phyloP scores from a whole-genome alignment of 352 stramenopile species.

The Globisporangium yorkense region DNA sequence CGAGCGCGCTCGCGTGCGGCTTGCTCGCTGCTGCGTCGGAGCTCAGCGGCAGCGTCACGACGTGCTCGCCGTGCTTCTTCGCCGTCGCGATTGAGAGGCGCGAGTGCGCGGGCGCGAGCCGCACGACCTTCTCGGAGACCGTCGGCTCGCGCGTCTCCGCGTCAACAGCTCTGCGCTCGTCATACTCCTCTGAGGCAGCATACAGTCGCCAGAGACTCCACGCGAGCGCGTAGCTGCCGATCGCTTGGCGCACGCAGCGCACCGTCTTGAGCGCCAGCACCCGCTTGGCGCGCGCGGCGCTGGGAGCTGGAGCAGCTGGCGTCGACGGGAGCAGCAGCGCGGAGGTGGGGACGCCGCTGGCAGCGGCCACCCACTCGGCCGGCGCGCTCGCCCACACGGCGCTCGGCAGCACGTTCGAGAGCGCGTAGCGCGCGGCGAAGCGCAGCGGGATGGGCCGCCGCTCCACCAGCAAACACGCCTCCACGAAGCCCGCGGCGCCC shows the following conservation, averaged over 20 bases:
- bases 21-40: not conserved
- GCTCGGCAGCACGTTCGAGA: constrained; percentile 56
- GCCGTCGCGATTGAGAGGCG: constrained; percentile 34
- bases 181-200: not conserved
- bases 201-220: constrained; percentile 42
- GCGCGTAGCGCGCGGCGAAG: constrained; percentile 52
- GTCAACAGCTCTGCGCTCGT: not conserved
- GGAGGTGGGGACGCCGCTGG: constrained; percentile 22
- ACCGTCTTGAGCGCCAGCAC: constrained; percentile 41
- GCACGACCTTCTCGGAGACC: constrained; percentile 35
- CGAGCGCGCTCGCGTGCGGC: constrained; percentile 4
- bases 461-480: constrained; percentile 53
- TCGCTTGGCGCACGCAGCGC: constrained; percentile 35
- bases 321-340: constrained; percentile 19
- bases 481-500: constrained; percentile 49
- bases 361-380: constrained; percentile 35
- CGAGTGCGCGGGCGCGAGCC: constrained; percentile 36
- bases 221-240: constrained; percentile 58
- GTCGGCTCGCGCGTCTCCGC: not conserved
- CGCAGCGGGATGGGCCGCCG: constrained; percentile 59
- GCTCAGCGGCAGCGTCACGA: constrained; percentile 17
- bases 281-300: constrained; percentile 20
- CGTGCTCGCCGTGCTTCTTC: constrained; percentile 39
- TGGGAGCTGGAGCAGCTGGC: not conserved
- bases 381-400: constrained; percentile 52